Evolutionary conservation across 805 yeast species (phyloP).

Genomic region (Kluyveromyces nonfermentans): DNA sequence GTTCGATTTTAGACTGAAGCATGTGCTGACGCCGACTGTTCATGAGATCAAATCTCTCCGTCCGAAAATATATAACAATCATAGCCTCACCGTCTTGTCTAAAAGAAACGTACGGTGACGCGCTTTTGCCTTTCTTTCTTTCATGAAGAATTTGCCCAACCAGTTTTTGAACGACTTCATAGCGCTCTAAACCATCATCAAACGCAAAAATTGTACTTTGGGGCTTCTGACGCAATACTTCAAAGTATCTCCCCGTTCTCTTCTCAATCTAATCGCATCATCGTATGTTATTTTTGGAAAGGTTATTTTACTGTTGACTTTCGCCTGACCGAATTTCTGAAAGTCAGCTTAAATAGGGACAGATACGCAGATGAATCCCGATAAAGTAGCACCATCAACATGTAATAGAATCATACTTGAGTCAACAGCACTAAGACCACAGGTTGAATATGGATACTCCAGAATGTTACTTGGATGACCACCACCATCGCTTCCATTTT

Average conservation of each 20-base stretch:
- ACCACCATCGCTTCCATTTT: slow-evolving; percentile 97
- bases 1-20: neutral
- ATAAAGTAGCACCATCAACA: slow-evolving; percentile 95
- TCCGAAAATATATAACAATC: neutral
- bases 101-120: slow-evolving; percentile 64
- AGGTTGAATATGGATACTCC: slow-evolving; percentile 91
- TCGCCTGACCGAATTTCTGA: slow-evolving; percentile 98
- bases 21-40: neutral
- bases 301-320: slow-evolving; percentile 80
- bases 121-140: slow-evolving; percentile 35
- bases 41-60: neutral
- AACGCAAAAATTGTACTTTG: slow-evolving; percentile 55
- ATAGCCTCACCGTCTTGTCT: slow-evolving; percentile 56
- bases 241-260: slow-evolving; percentile 49
- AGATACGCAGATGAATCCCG: slow-evolving; percentile 95
- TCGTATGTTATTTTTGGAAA: slow-evolving; percentile 71
- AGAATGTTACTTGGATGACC: slow-evolving; percentile 98
- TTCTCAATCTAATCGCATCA: slow-evolving; percentile 56
- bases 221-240: slow-evolving; percentile 11
- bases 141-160: slow-evolving; percentile 18
- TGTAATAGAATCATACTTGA: slow-evolving; percentile 96
- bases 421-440: slow-evolving; percentile 96
- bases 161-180: neutral
- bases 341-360: slow-evolving; percentile 92
- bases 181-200: neutral